Percentiles rank a stretch among this genome's conserved stretches.
Evolutionary conservation across 2,329 filamentous ascomycete genomes (phyloP).

Genomic region (Hypoxylon sp.): DNA sequence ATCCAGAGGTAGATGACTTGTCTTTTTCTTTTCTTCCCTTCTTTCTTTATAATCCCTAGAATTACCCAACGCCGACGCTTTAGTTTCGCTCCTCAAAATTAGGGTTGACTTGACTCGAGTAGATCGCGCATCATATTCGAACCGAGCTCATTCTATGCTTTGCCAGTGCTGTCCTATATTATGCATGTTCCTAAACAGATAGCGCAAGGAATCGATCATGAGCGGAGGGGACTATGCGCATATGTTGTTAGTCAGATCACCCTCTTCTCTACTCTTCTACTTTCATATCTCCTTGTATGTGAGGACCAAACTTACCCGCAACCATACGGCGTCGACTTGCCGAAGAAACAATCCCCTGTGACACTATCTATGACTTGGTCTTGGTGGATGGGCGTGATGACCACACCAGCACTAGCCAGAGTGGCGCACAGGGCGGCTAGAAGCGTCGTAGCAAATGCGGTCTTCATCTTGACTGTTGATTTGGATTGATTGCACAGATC

Average conservation of each 20-base stretch:
- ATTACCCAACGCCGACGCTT: constrained; percentile 20
- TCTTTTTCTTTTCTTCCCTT: no score
- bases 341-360: constrained; percentile 63
- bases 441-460: constrained; percentile 49
- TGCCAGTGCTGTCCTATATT: no score
- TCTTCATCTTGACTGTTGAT: constrained; percentile 51
- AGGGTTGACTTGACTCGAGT: constrained; percentile 2
- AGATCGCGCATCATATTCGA: constrained; percentile 4
- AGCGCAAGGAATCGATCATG: constrained; percentile 6
- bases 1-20: no score
- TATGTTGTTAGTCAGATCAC: not conserved
- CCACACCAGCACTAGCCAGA: constrained; percentile 60
- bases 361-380: constrained; percentile 61
- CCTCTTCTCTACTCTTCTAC: not conserved
- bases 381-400: constrained; percentile 61
- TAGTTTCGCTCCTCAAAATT: constrained; percentile 6
- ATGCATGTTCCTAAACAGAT: not conserved
- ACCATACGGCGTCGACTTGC: constrained; percentile 63
- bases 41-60: not conserved
- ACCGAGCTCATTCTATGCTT: no score
- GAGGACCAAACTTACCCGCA: constrained; percentile 60
- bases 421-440: constrained; percentile 56
- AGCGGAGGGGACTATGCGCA: constrained; percentile 16
- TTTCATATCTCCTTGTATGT: not conserved
- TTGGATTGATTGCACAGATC: no score